These are phyloP conservation scores for Senecio squalidus DNA, from an alignment of 140 eudicot genomes.

Conservation along the genomic window DNA sequence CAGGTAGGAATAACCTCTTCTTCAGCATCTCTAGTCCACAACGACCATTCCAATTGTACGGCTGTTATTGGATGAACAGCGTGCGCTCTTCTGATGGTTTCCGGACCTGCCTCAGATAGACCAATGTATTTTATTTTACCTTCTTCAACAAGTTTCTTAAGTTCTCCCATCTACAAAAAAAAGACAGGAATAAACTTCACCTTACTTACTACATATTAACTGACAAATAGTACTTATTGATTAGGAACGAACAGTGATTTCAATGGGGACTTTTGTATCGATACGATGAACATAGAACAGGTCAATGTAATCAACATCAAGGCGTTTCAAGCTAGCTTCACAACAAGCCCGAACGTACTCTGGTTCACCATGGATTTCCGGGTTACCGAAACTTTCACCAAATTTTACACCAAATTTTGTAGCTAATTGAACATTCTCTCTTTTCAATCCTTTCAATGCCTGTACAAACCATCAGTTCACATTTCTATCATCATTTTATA, in stretches of 20 bases:
- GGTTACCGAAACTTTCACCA: slow-evolving; percentile 5
- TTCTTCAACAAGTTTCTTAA: slow-evolving; percentile 33
- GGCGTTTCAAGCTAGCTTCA: slow-evolving; percentile 49
- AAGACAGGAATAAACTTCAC: too few species aligned
- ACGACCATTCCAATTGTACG: slow-evolving; percentile 38
- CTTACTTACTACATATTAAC: too few species aligned
- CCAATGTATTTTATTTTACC: slow-evolving; percentile 34
- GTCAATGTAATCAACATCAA: slow-evolving; percentile 45
- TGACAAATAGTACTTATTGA: too few species aligned
- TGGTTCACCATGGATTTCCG: slow-evolving; percentile 41
- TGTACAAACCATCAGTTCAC: slow-evolving; percentile 13
- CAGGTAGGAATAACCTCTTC: slow-evolving; percentile 37
- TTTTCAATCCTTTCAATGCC: slow-evolving; percentile 53
- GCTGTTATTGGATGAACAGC: slow-evolving; percentile 40
- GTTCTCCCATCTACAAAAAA: slow-evolving; percentile 28
- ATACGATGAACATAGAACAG: slow-evolving; percentile 44
- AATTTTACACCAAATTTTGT: slow-evolving; percentile 43
- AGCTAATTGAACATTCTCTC: slow-evolving; percentile 53
- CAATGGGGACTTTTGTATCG: slow-evolving; percentile 33
- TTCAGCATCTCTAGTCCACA: slow-evolving; percentile 39
- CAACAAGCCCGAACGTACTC: slow-evolving; percentile 48
- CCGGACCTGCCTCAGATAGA: slow-evolving; percentile 25
- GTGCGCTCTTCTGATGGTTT: slow-evolving; percentile 38
- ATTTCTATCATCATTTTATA: too few species aligned
- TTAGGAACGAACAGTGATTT: slow-evolving; percentile 31